Evolutionary conservation across 208 protist genomes (phyloP), one percentile per base, ranked within the genome.

Genomic region (Spongospora subterranea): DNA sequence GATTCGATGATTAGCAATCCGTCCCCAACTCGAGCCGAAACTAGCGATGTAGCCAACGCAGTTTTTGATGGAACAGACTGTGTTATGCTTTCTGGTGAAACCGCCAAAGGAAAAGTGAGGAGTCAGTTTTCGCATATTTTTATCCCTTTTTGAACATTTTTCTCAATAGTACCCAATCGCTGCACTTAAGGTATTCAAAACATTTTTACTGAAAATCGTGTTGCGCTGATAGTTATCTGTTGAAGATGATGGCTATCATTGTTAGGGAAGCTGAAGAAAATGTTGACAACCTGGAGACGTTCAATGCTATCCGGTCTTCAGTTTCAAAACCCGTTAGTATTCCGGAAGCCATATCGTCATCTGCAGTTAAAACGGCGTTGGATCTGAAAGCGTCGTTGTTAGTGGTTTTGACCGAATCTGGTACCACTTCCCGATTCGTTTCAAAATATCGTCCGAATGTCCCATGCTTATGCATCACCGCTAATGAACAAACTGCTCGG

Each of bases 361-460:
- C 96, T 64, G 96, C 97, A 38, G 97, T 99, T 0, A 97, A 97
- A 88, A 97, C 97, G 24, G 95, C 97, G 11, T 97, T 97, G 91
- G 97, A 98, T 91, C 94, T 96, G 32, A 92, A 96, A 43, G 96
- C 96, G 24, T 96, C 95, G 88, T 94, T 95, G 0, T 95, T 99
- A 88, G 92, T 99, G 41, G 94, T 93, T 0, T 29, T 95, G 0
- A 95, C 93, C 71, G 92, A 53, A 43, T 93, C 92, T 24, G 94
- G 97, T 89, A 94, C 95, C 6, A 98, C 97, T 50, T 97, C 97
- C 0, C 94, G 97, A 46, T 95, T 98, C 1, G 94, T 99, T 35
- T 95, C 97, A 88, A 99, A 99, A 95, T 99, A 98, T 93, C 95
- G 97, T 43, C 98, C 98, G 38, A 93, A 94, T 88, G 97, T 96